Base-by-base conservation (phyloP, 75 land plant genomes). In the Isoetes taiwanensis region DNA sequence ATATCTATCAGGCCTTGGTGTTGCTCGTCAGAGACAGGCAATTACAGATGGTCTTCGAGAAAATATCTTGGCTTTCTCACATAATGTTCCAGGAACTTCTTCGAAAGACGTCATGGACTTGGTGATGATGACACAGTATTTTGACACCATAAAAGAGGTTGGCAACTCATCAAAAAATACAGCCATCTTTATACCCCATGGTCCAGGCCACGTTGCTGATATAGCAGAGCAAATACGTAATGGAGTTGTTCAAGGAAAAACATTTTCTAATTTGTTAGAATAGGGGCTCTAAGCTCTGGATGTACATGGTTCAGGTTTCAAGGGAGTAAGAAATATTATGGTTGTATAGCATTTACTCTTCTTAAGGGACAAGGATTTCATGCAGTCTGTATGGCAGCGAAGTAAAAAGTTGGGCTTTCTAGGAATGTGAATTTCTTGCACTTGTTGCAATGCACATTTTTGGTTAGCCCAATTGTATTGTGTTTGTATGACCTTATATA, bases 61-160 rank as follows among this genome's bases (percentile, higher is more conserved):
- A 55, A 89, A 83, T 76, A 80, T 88, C 20, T n/a, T 88, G 37
- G 71, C 79, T 56, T 84, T 88, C 67, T 81, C 95, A 4, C 67
- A 79, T 61, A 82, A 61, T 53, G 79, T 89, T 19, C 75, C 73
- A 4, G 96, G 96, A 33, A 72, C 96, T 11, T 73, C 83, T 17
- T 72, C 96, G 1, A 85, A 73, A 65, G 96, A 89, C 54, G 80
- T 89, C n/a, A 89, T 89, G 90, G 96, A 85, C 43, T 65, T 89
- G 65, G 88, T 89, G 32, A 74, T 89, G 80, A 56, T 88, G 12
- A 84, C 90, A n/a, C 95, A 88, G 58, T 88, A 88, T 59, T 88
- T 88, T 30, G 95, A 88, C 75, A 89, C 96, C 14, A 76, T 89
- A 55, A 89, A 84, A 58, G 96, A 85, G 41, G 78, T 85, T 42